Percentiles rank a stretch among this genome's conserved stretches.
Conservation (phyloP, 2,329 filamentous ascomycete species). For the Cladosporium sp. region DNA sequence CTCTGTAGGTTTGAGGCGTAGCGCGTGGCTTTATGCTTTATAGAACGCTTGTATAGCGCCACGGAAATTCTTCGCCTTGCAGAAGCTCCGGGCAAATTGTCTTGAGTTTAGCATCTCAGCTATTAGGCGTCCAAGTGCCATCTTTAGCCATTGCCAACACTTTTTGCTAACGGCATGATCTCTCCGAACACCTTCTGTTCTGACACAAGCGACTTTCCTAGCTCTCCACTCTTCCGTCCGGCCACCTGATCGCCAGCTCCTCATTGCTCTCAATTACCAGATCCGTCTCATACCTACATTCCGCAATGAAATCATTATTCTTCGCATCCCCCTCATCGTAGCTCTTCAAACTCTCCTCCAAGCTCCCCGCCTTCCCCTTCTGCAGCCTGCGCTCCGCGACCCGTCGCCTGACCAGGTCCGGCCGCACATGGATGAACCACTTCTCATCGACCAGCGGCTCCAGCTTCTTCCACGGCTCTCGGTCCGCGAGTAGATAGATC, state of each 20-base stretch:
- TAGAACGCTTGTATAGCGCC: no score
- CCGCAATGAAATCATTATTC: constrained; percentile 4
- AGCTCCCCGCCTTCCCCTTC: constrained; percentile 3
- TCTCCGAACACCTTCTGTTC: constrained; percentile 21
- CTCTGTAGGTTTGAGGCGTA: no score
- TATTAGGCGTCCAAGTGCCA: no score
- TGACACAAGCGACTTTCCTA: not conserved
- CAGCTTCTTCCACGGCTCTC: constrained; percentile 31
- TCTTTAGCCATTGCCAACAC: no score
- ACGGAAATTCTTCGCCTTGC: no score
- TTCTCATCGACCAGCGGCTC: constrained; percentile 34
- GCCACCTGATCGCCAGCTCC: constrained; percentile 2
- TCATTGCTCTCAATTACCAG: constrained; percentile 6
- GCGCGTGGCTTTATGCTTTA: no score
- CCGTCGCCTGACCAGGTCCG: constrained; percentile 31
- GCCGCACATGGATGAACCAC: constrained; percentile 38
- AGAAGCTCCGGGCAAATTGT: no score
- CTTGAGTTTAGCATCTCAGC: no score
- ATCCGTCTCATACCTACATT: constrained; percentile 1
- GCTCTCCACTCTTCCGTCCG: constrained; percentile 1
- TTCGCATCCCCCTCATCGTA: constrained; percentile 7
- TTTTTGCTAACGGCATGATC: no score
- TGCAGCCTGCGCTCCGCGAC: constrained; percentile 29
- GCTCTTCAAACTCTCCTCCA: constrained; percentile 10
- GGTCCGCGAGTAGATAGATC: constrained; percentile 27